Evolutionary conservation across 1,284 basidiomycete genomes (phyloP), one percentile per base, ranked within the genome.

Genomic region (Coniophora puteana): DNA sequence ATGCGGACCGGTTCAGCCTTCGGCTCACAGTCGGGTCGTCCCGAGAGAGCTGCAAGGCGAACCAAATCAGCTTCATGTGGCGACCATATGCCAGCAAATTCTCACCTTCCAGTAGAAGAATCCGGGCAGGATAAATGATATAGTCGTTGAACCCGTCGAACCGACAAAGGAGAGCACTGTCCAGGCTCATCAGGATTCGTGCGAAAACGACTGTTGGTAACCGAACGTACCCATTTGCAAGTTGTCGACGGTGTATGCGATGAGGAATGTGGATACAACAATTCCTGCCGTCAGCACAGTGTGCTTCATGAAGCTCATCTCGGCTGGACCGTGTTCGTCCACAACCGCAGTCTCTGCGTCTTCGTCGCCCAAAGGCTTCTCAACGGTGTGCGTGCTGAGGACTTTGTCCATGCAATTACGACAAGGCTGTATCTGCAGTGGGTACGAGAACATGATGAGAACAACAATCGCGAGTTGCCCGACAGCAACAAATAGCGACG

Each of bases 101-200:
- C 66, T 49, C 46, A 83, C 83, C 82, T 87, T 81, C 83, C 83
- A 89, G 61, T 80, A 88, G 53, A 91, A 80, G 45, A 90, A 59
- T 38, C 93, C 93, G 0, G 96, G 95, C 4, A 99, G 75, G 57
- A 99, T 98, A 65, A 99, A 99, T 8, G 91, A 94, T 51, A 99
- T 94, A 4, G 87, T 97, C 12, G 95, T 98, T 14, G 90, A 94
- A 13, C 96, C 96, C 0, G 95, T 96, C 8, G 93, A 88, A 6
- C 96, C 96, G 20, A 99, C 96, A 58, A 99, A 96, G 4, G 93
- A 91, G 22, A 97, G 72, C 10, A 97, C 93, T 93, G 53, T 10
- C 38, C 39, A 47, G 12, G 35, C 12, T 44, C 39, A 26, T 60
- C 40, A 51, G 41, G 31, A 28, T 38, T 38, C n/a, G n/a, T n/a